A percentile compares a stretch with the other conserved stretches of the same genome.
Evolutionary conservation across 352 stramenopile genomes (phyloP).

Genomic region (Phytophthora ramorum): DNA sequence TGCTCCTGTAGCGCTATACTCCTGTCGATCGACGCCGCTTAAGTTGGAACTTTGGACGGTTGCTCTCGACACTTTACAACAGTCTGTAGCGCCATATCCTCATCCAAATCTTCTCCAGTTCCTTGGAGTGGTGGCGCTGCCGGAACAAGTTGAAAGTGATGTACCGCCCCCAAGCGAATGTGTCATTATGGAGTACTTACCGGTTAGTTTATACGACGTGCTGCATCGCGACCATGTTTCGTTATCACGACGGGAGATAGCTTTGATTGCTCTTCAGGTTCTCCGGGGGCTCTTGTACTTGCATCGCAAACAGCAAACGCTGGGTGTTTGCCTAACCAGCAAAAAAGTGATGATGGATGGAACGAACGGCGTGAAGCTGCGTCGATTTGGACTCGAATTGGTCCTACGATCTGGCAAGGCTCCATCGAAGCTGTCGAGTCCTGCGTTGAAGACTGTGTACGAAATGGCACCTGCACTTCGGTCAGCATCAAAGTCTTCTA

Average conservation of each 20-base stretch:
- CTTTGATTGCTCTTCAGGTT: conserved; percentile 53
- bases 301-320: conserved; percentile 38
- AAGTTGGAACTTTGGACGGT: conserved; percentile 48
- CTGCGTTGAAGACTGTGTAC: conserved; percentile 25
- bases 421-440: conserved; percentile 26
- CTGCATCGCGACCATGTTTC: conserved; percentile 54
- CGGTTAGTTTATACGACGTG: conserved; percentile 60
- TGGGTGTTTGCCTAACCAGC: conserved; percentile 70
- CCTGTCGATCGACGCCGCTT: conserved; percentile 42
- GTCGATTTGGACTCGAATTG: conserved; percentile 59
- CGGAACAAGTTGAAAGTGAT: conserved; percentile 10
- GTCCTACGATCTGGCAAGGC: conserved; percentile 33
- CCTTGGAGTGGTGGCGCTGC: conserved; percentile 41
- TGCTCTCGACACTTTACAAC: conserved; percentile 36
- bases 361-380: conserved; percentile 48
- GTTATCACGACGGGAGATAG: conserved; percentile 50
- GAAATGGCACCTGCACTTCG: conserved; percentile 32
- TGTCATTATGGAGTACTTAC: conserved; percentile 54
- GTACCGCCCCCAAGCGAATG: conserved; percentile 9
- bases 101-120: conserved; percentile 66
- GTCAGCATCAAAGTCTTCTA: conserved; percentile 1
- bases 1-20: conserved; percentile 40
- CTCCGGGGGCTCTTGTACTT: conserved; percentile 53
- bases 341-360: conserved; percentile 68
- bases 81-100: conserved; percentile 29